Evolutionary conservation across 2,329 filamentous ascomycete species (phyloP).

Genomic region (Aspergillus sp.): DNA sequence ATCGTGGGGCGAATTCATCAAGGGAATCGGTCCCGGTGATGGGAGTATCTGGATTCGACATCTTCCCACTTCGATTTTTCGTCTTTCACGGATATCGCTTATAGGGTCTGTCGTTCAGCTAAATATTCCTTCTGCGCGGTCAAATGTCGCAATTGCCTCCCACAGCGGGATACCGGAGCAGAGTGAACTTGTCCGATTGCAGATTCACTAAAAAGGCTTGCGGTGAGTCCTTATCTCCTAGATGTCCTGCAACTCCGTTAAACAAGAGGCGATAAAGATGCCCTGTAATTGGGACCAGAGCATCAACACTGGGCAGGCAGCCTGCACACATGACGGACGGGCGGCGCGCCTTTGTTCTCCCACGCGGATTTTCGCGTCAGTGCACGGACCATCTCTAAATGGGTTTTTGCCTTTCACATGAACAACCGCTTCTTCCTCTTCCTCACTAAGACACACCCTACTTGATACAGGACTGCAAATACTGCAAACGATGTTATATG

Average conservation of each 20-base stretch:
- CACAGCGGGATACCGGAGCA: too few relatives aligned
- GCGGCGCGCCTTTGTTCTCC: constrained; percentile 3
- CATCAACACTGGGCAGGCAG: not conserved
- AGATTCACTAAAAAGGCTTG: too few relatives aligned
- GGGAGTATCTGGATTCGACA: constrained; percentile 32
- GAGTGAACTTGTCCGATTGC: too few relatives aligned
- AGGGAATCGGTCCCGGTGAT: constrained; percentile 30
- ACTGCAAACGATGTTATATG: too few relatives aligned
- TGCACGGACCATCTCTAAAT: constrained; percentile 37
- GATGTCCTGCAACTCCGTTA: too few relatives aligned
- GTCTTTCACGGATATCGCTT: too few relatives aligned
- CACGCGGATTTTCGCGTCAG: constrained; percentile 38
- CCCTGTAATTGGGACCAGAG: not conserved
- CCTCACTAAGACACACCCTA: not conserved
- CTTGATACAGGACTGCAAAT: not conserved
- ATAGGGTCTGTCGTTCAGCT: too few relatives aligned
- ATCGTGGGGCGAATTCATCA: constrained; percentile 25
- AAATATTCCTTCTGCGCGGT: too few relatives aligned
- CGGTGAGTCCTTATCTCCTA: too few relatives aligned
- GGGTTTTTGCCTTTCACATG: constrained; percentile 8
- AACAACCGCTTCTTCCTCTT: not conserved
- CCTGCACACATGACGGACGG: constrained; percentile 1
- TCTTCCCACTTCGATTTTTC: constrained; percentile 10
- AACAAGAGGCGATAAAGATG: too few relatives aligned
- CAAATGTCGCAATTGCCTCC: too few relatives aligned